These are phyloP conservation scores for Acorus calamus DNA, from an alignment of 106 monocot species.

Conservation along the genomic window DNA sequence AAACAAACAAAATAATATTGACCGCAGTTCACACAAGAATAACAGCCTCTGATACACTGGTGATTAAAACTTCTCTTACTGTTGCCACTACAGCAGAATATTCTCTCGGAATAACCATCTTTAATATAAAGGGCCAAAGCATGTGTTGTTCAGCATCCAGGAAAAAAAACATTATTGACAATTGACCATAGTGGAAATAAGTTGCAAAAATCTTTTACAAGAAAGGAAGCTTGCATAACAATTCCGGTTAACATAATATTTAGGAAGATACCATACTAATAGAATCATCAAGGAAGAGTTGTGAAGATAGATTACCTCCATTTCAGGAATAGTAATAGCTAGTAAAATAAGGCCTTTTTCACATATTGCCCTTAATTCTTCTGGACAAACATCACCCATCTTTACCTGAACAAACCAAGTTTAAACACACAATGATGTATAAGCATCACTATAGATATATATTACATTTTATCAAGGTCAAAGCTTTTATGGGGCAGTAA, in stretches of 20 bases:
- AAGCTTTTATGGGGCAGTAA: too few species aligned
- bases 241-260: not conserved
- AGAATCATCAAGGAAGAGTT: not conserved
- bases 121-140: conserved; percentile 93
- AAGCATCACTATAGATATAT: too few species aligned
- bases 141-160: conserved; percentile 51
- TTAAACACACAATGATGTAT: too few species aligned
- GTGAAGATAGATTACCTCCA: conserved; percentile 52
- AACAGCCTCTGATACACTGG: not conserved
- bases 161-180: not conserved
- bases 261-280: not conserved
- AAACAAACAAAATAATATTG: conserved; percentile 2
- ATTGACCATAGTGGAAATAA: not conserved
- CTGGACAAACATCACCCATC: conserved; percentile 35
- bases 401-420: conserved; percentile 30
- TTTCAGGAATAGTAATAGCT: conserved; percentile 90
- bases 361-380: conserved; percentile 66
- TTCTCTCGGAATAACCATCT: conserved; percentile 78
- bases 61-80: conserved; percentile 29
- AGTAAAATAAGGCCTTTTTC: conserved; percentile 86
- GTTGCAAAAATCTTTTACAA: not conserved
- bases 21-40: not conserved
- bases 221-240: not conserved
- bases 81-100: conserved; percentile 88
- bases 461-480: too few species aligned